phyloP scores from a whole-genome alignment of 2,329 filamentous ascomycete species.

The Hymenoscyphus infarciens region DNA sequence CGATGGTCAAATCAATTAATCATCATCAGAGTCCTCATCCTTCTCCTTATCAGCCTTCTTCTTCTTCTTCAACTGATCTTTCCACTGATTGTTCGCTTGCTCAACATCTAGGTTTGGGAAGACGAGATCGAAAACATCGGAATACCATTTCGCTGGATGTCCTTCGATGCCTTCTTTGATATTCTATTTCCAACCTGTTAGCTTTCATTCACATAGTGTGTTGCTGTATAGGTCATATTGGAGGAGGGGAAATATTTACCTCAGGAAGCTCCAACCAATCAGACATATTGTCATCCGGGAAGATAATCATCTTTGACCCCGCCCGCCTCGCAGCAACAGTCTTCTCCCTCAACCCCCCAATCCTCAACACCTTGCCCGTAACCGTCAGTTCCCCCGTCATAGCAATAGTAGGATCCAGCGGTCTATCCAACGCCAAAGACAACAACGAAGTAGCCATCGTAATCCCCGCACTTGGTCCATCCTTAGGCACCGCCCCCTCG shows the following conservation, averaged over 20 bases:
- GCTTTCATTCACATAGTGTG: conserved; percentile 21
- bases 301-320: conserved; percentile 89
- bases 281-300: conserved; percentile 90
- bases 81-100: conserved; percentile 63
- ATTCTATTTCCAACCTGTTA: conserved; percentile 57
- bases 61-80: conserved; percentile 36
- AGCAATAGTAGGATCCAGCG: conserved; percentile 80
- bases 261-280: conserved; percentile 97
- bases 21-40: conserved; percentile 25
- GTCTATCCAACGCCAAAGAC: conserved; percentile 74
- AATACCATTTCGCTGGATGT: conserved; percentile 88
- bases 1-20: neutral
- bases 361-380: conserved; percentile 92
- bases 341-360: conserved; percentile 93
- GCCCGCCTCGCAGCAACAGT: conserved; percentile 91
- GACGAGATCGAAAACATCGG: conserved; percentile 85
- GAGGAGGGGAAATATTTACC: conserved; percentile 53
- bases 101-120: conserved; percentile 77
- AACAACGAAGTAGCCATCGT: conserved; percentile 96
- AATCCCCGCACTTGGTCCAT: conserved; percentile 88
- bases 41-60: conserved; percentile 34
- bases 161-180: conserved; percentile 97
- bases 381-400: conserved; percentile 98
- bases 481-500: conserved; percentile 93
- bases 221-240: conserved; percentile 5